Evolutionary conservation across 78 protist genomes (phyloP).

Genomic region (Carpediemonas membranifera): DNA sequence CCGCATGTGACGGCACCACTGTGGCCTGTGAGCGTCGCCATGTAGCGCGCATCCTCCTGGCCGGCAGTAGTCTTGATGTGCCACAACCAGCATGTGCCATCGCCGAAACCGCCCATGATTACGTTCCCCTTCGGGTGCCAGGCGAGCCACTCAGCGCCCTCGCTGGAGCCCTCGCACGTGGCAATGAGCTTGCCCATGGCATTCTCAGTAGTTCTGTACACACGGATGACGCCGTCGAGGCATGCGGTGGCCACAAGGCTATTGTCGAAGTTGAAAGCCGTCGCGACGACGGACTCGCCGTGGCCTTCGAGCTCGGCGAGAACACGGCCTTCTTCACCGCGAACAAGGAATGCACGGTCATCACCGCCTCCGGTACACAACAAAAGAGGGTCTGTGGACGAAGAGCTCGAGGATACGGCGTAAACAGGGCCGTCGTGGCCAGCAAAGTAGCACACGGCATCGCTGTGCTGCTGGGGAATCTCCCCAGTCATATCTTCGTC

Average conservation of each 20-base stretch:
- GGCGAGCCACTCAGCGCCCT: conserved; percentile 40
- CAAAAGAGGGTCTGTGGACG: not conserved
- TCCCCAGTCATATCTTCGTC: no score
- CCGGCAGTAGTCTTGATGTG: conserved; percentile 27
- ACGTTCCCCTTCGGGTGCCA: conserved; percentile 59
- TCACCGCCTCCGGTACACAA: conserved; percentile 20
- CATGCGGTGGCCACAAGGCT: not conserved
- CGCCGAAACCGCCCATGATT: conserved; percentile 41
- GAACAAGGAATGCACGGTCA: not conserved
- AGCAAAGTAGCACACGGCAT: not conserved
- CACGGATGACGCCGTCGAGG: not conserved
- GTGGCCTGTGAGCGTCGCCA: conserved; percentile 41
- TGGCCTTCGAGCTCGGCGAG: not conserved
- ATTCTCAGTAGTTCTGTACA: no score
- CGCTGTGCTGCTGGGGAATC: no score
- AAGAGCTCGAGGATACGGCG: not conserved
- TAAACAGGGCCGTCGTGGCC: not conserved
- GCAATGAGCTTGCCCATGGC: conserved; percentile 62
- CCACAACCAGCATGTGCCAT: conserved; percentile 51
- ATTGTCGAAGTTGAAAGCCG: not conserved
- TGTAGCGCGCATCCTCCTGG: no score
- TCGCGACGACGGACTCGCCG: not conserved
- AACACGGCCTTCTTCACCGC: not conserved
- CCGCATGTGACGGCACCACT: conserved; percentile 44
- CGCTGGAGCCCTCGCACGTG: no score